Base-by-base conservation (phyloP, 768 basidiomycete genomes). In the Lactifluus echinatus region DNA sequence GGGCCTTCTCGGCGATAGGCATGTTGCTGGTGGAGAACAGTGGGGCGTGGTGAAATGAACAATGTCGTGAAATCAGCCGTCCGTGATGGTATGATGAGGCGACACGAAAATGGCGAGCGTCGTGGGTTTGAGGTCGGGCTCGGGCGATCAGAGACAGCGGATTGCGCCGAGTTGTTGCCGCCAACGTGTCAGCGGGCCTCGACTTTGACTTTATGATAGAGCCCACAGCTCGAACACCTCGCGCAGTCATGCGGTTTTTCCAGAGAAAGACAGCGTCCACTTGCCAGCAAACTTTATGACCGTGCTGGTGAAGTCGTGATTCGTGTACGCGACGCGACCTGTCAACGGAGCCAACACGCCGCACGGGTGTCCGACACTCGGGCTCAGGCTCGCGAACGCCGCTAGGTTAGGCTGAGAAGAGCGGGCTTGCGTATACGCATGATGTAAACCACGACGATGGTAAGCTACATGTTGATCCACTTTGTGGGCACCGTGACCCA, bases 111-210 rank as follows among this genome's bases (percentile, higher is more conserved):
- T n/a, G n/a, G 2, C 21, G 54, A 17, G 53, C 10, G 14, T 17
- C 14, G 6, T 23, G 14, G 11, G 3, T 3, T 10, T 23, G 11
- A 26, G 7, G 2, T 14, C 7, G 29, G 26, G 15, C 6, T 21
- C 31, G 43, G 50, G 42, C 51, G 28, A 51, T 51, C 12, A n/a
- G 17, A 51, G 34, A 48, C 34, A 44, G 42, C 8, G 28, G 17
- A 26, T 49, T 59, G 28, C 53, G 53, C 40, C 53, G 28, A 14
- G 50, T 39, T 19, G 53, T 61, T 51, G 52, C 50, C 54, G 50
- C 46, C 17, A 28, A 60, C 47, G 40, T 53, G n/a, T n/a, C n/a
- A n/a, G n/a, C n/a, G 50, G 26, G 5, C 36, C 36, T 56, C 21
- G 37, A 21, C 50, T 28, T 24, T 11, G 14, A 14, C 39, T 31